phyloP scores from a whole-genome alignment of 2,329 filamentous ascomycete genomes.

The Fusarium sp. region DNA sequence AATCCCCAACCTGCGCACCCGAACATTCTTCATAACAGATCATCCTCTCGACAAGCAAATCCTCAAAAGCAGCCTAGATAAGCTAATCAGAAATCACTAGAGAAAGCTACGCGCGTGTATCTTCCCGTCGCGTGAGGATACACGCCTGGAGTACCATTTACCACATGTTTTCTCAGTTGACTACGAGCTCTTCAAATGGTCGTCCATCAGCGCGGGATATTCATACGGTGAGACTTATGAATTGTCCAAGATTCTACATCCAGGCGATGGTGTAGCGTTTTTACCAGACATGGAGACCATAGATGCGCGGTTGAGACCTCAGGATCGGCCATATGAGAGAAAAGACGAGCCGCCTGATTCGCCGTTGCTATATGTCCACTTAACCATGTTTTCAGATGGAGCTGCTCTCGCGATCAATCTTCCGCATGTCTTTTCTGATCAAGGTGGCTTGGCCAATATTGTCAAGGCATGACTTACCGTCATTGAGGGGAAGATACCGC shows the following conservation, averaged over 20 bases:
- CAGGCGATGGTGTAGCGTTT: not conserved
- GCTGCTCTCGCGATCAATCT: not conserved
- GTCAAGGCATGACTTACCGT: slow-evolving; percentile 8
- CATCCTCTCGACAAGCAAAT: not conserved
- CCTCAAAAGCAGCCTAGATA: not conserved
- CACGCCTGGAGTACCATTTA: not conserved
- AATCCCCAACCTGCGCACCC: not conserved
- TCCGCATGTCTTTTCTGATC: slow-evolving; percentile 6
- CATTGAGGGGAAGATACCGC: not conserved
- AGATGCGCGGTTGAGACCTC: not conserved
- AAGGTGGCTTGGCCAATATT: not conserved
- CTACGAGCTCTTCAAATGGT: slow-evolving; percentile 11
- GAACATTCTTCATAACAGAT: slow-evolving; percentile 7
- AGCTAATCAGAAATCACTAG: not conserved
- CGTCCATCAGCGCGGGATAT: not conserved
- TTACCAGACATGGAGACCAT: not conserved
- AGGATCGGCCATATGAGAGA: slow-evolving; percentile 6
- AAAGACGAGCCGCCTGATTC: slow-evolving; percentile 3
- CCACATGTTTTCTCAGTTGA: not conserved
- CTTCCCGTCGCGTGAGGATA: not conserved
- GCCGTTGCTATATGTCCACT: slow-evolving; percentile 5
- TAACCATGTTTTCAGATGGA: not conserved
- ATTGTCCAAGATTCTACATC: not conserved
- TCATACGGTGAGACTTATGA: not conserved
- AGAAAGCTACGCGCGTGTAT: not conserved